Conservation (phyloP, 176 grass and related monocot genomes). For the Oryza punctata region DNA sequence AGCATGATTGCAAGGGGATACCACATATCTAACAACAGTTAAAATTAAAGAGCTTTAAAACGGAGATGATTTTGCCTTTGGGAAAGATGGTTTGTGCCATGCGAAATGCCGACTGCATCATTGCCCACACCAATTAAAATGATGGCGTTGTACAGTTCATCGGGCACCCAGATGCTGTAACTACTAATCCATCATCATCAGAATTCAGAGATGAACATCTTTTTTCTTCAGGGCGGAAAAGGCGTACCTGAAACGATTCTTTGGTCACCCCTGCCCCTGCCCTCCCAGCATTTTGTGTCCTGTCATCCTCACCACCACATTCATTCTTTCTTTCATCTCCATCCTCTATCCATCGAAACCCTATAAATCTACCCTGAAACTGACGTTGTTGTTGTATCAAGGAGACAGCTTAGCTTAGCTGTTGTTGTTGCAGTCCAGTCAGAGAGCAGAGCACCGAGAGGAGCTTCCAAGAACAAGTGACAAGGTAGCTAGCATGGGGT, state of each 20-base stretch:
- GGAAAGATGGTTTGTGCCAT: not conserved
- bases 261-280: not conserved
- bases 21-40: not conserved
- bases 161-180: slow-evolving; percentile 21
- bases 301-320: not conserved
- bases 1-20: not conserved
- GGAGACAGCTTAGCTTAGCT: not conserved
- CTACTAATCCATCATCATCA: not conserved
- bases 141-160: not conserved
- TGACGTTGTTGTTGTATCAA: not conserved
- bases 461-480: not conserved
- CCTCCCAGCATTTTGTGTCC: not conserved
- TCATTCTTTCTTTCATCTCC: not conserved
- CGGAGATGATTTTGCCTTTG: not conserved
- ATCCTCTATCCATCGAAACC: not conserved
- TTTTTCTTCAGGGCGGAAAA: not conserved
- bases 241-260: slow-evolving; percentile 48
- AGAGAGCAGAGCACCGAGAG: not conserved
- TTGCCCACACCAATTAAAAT: slow-evolving; percentile 26
- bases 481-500: slow-evolving; percentile 9
- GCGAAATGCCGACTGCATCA: slow-evolving; percentile 36
- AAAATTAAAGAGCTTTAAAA: not conserved
- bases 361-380: slow-evolving; percentile 24
- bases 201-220: not conserved
- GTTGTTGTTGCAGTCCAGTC: not conserved